Conservation (phyloP, 2,329 filamentous ascomycete genomes). For the Penicillium crustosum region DNA sequence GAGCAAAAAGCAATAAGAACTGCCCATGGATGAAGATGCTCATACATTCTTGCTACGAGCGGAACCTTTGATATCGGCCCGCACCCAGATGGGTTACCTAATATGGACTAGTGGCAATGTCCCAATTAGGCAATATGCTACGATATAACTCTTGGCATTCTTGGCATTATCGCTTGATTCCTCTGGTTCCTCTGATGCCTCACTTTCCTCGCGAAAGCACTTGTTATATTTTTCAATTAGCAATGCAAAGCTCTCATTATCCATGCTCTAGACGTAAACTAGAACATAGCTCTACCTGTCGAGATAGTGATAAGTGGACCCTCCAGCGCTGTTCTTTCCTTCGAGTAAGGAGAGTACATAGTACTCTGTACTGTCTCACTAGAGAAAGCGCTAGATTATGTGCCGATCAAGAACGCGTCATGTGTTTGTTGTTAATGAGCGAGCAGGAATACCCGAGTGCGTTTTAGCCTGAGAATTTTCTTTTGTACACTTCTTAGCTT, state of each 20-base stretch:
- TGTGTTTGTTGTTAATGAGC: neutral
- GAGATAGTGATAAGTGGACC: neutral
- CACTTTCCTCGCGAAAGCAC: neutral
- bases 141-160: conserved; percentile 12
- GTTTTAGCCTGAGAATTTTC: neutral
- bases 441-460: neutral
- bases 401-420: neutral
- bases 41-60: neutral
- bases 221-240: neutral
- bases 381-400: neutral
- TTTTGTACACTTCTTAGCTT: neutral
- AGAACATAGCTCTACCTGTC: neutral
- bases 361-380: neutral
- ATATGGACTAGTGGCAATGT: conserved; percentile 17
- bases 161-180: conserved; percentile 10
- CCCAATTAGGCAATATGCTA: conserved; percentile 23
- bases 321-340: neutral
- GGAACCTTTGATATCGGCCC: conserved; percentile 10
- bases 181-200: too few relatives aligned
- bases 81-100: conserved; percentile 17
- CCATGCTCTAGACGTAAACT: neutral
- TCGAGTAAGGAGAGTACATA: neutral
- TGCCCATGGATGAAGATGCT: neutral
- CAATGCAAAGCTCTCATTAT: neutral
- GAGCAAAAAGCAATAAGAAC: neutral